Base-by-base conservation (phyloP, 2,329 filamentous ascomycete genomes). In the Stagonosporopsis cucurbitacearum region DNA sequence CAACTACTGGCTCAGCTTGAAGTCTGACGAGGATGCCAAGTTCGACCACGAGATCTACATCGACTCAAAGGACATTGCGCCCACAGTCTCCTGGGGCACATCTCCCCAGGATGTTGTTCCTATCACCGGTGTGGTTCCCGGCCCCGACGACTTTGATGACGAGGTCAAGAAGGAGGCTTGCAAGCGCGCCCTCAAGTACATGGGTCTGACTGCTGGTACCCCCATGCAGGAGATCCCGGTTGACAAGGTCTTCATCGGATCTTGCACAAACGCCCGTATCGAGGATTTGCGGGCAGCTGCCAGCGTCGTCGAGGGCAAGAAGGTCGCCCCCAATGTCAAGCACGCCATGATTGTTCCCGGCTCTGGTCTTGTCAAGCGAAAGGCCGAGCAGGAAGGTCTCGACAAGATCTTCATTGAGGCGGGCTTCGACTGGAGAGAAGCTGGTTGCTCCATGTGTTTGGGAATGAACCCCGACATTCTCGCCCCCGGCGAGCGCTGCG, bases 381-480 rank as follows among this genome's bases (percentile, higher is more conserved):
- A 92, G 77, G 95, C 95, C 6, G 94, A 99, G 78, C 81, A 85
- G 2, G 95, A 98, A 78, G 94, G 94, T 49, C 86, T 99, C 4
- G 91, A 98, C 79, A 91, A 92, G 81, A 90, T 97, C 72, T 98
- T 99, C 78, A 72, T 80, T 8, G 91, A 96, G 59, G 93, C 95
- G 44, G 95, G 95, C 7, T 98, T 98, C 65, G 94, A 98, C 76
- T 98, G 94, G 94, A 87, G 95, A 74, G 95, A 99, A 80, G 95
- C 95, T 64, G 95, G 95, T 45, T 99, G 95, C 85, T 96, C 91
- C 60, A 99, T 99, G 95, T 98, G 95, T 75, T 84, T 99, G 51
- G 95, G 95, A 75, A 99, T 99, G 94, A 99, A 99, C 82, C 94
- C 95, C 0, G 95, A 99, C 75, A 98, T 99, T 62, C 85, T 98